Percentiles rank a stretch among this genome's conserved stretches.
phyloP scores from a whole-genome alignment of 1,284 basidiomycete genomes.

The Vanrija sp. region DNA sequence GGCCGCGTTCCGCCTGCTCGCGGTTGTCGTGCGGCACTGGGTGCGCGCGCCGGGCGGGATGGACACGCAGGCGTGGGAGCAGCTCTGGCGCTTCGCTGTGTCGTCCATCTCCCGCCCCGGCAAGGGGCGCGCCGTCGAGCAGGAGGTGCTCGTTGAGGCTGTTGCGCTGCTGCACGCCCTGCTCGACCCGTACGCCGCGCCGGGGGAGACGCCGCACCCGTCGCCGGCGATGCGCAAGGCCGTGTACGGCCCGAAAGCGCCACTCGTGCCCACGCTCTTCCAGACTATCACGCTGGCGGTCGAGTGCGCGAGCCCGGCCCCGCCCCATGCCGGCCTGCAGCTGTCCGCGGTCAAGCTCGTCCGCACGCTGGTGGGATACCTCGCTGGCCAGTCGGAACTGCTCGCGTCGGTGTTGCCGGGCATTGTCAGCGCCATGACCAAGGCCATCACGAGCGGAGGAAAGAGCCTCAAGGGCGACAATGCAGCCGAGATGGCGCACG shows the following conservation, averaged over 20 bases:
- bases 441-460: conserved; percentile 51
- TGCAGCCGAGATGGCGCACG: conserved; percentile 57
- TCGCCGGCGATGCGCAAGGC: conserved; percentile 54
- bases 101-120: conserved; percentile 61
- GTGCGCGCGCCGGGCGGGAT: conserved; percentile 61
- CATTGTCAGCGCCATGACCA: conserved; percentile 68
- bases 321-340: conserved; percentile 61
- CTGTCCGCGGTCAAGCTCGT: conserved; percentile 61
- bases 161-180: conserved; percentile 32
- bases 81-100: conserved; percentile 74
- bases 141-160: conserved; percentile 37
- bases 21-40: conserved; percentile 68
- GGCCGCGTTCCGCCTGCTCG: conserved; percentile 62
- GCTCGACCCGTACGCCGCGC: conserved; percentile 14
- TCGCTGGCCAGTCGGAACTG: conserved; percentile 58
- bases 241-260: conserved; percentile 47
- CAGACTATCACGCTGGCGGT: conserved; percentile 74
- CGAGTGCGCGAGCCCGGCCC: conserved; percentile 52
- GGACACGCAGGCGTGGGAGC: conserved; percentile 63
- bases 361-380: conserved; percentile 60
- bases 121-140: conserved; percentile 49
- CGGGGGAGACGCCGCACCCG: conserved; percentile 44
- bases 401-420: conserved; percentile 70
- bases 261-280: conserved; percentile 69
- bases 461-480: conserved; percentile 46